Evolutionary conservation across 768 basidiomycete genomes (phyloP).

Genomic region (Tricholoma sp.): DNA sequence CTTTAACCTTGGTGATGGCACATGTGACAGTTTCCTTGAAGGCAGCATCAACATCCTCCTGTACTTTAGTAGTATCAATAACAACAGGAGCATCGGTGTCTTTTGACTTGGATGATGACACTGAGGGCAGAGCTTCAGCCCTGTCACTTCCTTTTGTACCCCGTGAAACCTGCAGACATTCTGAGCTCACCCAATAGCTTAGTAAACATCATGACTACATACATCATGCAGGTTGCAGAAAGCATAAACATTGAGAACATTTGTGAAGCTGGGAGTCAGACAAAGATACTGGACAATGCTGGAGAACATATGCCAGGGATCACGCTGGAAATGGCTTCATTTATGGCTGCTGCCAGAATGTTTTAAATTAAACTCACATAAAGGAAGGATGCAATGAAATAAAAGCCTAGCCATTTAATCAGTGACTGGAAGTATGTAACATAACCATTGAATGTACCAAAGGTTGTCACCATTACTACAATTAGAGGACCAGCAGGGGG

Average conservation of each 20-base stretch:
- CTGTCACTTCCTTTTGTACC: conserved; percentile 96
- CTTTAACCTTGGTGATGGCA: conserved; percentile 70
- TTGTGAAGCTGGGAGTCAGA: conserved; percentile 89
- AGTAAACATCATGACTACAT: conserved; percentile 15
- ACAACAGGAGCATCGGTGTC: conserved; percentile 74
- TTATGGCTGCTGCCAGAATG: background rate
- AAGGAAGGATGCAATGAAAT: conserved; percentile 77
- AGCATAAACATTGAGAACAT: conserved; percentile 93
- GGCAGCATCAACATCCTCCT: conserved; percentile 84
- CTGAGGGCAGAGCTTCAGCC: conserved; percentile 84
- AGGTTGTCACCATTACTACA: conserved; percentile 85
- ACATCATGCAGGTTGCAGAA: conserved; percentile 97
- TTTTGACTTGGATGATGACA: conserved; percentile 79
- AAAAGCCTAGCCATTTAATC: conserved; percentile 50
- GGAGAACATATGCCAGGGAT: conserved; percentile 98
- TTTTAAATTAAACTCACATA: conserved; percentile 51
- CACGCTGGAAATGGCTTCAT: conserved; percentile 47
- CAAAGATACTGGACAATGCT: conserved; percentile 90
- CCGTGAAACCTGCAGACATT: conserved; percentile 65
- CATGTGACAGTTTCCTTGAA: conserved; percentile 92
- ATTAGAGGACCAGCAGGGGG: conserved; percentile 78
- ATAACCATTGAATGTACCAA: conserved; percentile 42
- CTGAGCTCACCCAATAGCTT: background rate
- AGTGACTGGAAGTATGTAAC: background rate
- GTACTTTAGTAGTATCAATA: conserved; percentile 76